These are phyloP conservation scores for Ophiostoma piceae DNA, from an alignment of 2,329 filamentous ascomycete genomes.

Conservation along the genomic window DNA sequence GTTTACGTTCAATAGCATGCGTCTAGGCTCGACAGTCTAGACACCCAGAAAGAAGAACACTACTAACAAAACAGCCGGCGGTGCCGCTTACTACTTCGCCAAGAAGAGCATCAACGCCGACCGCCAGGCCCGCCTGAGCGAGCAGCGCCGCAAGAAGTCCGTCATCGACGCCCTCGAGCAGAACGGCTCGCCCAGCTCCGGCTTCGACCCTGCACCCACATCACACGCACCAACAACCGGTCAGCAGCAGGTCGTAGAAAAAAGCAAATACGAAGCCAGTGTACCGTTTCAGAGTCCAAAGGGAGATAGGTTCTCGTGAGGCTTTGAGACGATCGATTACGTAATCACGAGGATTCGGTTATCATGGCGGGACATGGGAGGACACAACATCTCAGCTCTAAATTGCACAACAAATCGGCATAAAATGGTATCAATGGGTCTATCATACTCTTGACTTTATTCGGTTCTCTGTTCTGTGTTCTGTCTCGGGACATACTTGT, in stretches of 20 bases:
- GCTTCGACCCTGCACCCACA: slow-evolving; percentile 73
- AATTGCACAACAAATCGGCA: neutral
- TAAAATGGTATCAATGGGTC: neutral
- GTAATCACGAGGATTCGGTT: neutral
- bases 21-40: neutral
- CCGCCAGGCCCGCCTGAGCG: slow-evolving; percentile 65
- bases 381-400: slow-evolving; percentile 2
- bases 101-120: slow-evolving; percentile 93
- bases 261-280: slow-evolving; percentile 83
- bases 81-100: slow-evolving; percentile 89
- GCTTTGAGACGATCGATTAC: neutral
- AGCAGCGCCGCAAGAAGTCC: slow-evolving; percentile 59
- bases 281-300: slow-evolving; percentile 71
- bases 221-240: slow-evolving; percentile 72
- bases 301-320: slow-evolving; percentile 75
- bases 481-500: neutral
- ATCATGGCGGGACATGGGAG: neutral
- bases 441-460: neutral
- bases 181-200: slow-evolving; percentile 24
- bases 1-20: slow-evolving; percentile 30
- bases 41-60: neutral
- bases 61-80: slow-evolving; percentile 58
- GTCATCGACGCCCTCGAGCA: slow-evolving; percentile 52
- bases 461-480: neutral
- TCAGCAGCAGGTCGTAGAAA: slow-evolving; percentile 61